Conservation (phyloP, 768 basidiomycete genomes). For the Podaxis sp. region DNA sequence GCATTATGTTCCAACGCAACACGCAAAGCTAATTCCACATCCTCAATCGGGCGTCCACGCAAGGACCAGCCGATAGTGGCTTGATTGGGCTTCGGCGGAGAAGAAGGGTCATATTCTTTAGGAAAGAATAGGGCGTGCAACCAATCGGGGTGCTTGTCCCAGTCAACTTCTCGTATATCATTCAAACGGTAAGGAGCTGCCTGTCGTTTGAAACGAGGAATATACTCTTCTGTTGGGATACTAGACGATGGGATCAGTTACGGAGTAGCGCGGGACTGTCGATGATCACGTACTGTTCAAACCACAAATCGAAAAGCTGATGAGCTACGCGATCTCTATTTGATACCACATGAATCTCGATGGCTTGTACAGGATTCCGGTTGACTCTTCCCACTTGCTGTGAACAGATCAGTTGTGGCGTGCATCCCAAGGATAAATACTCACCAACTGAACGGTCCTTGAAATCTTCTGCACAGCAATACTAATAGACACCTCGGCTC, state of each 20-base stretch:
- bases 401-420: not conserved
- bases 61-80: constrained; percentile 28
- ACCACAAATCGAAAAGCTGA: constrained; percentile 67
- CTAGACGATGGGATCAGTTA: constrained; percentile 25
- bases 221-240: constrained; percentile 45
- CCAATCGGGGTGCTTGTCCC: constrained; percentile 27
- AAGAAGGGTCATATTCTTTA: constrained; percentile 5
- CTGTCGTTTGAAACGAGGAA: constrained; percentile 48
- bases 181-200: constrained; percentile 41
- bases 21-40: constrained; percentile 36
- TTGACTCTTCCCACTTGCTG: constrained; percentile 65
- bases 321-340: constrained; percentile 67
- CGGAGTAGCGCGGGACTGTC: not conserved
- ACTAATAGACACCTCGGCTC: constrained; percentile 51
- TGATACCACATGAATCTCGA: constrained; percentile 70
- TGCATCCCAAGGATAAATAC: constrained; percentile 10
- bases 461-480: constrained; percentile 68
- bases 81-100: constrained; percentile 23
- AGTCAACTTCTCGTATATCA: constrained; percentile 39
- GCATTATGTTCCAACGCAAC: constrained; percentile 50
- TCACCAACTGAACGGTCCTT: constrained; percentile 47
- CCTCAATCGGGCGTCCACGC: constrained; percentile 22
- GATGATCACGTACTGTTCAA: constrained; percentile 53
- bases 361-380: constrained; percentile 46
- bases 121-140: constrained; percentile 21